Evolutionary conservation across 768 basidiomycete species (phyloP), one percentile per base, ranked within the genome.

Genomic region (Jaapia argillacea): DNA sequence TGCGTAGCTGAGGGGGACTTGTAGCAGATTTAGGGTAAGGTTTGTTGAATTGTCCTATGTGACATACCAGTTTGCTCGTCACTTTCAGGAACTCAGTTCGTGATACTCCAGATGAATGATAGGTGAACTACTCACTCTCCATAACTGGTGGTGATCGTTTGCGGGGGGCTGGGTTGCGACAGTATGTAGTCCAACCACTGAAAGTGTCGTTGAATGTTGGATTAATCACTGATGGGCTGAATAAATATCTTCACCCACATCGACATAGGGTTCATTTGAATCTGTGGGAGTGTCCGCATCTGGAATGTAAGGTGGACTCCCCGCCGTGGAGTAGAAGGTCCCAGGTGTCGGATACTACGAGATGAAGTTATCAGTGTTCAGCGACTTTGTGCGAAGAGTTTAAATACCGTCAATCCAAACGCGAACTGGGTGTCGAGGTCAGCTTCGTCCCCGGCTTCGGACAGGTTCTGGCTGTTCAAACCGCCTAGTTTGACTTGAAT

Each of bases 281-380:
- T 54, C 48, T 5, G 39, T 48, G 5, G 52, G 43, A 3, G 46
- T 54, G 20, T 40, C 46, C n/a, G 26, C 10, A 28, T 54, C 51
- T 5, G 51, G 51, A 20, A 44, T 54, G 44, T 46, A 51, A 10
- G 53, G 53, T 7, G 49, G 52, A n/a, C 42, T 47, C 6, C 49
- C 49, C 13, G 36, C 49, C 10, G 52, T 51, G 6, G 46, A 43
- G 23, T 28, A 51, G 39, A 46, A 47, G 13, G 42, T 44, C 10
- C 37, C 41, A 18, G 50, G 50, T 14, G 47, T 51, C 13, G 51
- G 51, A 37, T 37, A 49, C 44, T n/a, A n/a, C n/a, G n/a, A n/a
- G n/a, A n/a, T n/a, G n/a, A n/a, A n/a, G n/a, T n/a, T n/a, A n/a
- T n/a, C n/a, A n/a, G n/a, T n/a, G n/a, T n/a, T n/a, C n/a, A n/a